Conservation (phyloP, 202 grass and related monocot species). For the Brachypodium distachyon region DNA sequence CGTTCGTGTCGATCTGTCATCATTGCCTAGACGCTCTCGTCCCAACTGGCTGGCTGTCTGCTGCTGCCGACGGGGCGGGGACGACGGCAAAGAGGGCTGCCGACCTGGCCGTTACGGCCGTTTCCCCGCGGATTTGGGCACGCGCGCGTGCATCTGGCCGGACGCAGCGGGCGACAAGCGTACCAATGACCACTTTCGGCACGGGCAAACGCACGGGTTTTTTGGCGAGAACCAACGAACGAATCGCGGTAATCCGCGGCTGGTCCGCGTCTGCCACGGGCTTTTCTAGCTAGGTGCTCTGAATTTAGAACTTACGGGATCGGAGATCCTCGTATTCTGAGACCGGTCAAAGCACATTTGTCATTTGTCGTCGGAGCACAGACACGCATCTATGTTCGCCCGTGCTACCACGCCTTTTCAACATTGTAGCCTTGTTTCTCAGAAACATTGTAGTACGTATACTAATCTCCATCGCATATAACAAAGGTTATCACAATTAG, state of each 20-base stretch:
- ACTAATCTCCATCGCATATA: too few relatives aligned
- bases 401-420: too few relatives aligned
- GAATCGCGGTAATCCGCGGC: neutral
- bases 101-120: neutral
- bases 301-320: neutral
- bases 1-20: neutral
- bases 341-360: neutral
- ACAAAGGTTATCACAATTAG: too few relatives aligned
- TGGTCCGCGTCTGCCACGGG: too few relatives aligned
- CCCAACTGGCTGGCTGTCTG: neutral
- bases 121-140: neutral
- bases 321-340: neutral
- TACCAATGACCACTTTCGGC: neutral
- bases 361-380: too few relatives aligned
- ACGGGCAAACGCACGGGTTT: neutral
- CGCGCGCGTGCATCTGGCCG: neutral
- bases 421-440: too few relatives aligned
- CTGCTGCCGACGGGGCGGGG: neutral
- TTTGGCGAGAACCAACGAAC: neutral
- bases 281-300: neutral
- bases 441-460: too few relatives aligned
- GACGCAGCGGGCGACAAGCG: neutral
- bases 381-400: too few relatives aligned
- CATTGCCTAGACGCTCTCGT: neutral
- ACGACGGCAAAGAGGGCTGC: neutral